Conservation (phyloP, 495 filamentous ascomycete species). For the Penicillium mononematosum region DNA sequence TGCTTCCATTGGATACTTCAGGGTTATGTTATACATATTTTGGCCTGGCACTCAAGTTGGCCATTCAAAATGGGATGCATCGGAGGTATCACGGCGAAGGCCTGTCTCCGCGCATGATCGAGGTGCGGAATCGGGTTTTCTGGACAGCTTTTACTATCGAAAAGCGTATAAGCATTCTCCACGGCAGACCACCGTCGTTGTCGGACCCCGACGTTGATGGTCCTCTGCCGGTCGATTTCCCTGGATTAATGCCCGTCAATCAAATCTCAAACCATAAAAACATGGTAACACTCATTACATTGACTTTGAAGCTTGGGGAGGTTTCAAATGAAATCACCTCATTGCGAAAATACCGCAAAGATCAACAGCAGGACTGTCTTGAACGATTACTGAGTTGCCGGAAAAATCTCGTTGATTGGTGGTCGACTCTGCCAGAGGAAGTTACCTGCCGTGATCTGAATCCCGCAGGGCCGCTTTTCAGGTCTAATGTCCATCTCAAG, state of each 20-base stretch:
- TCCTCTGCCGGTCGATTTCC: constrained; percentile 46
- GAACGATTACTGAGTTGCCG: constrained; percentile 43
- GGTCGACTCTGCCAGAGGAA: constrained; percentile 48
- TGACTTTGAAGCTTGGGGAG: constrained; percentile 47
- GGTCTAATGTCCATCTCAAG: constrained; percentile 51
- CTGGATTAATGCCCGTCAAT: constrained; percentile 34
- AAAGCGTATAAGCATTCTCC: constrained; percentile 47
- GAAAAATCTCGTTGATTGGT: constrained; percentile 49
- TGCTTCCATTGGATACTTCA: constrained; percentile 50
- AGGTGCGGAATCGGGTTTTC: constrained; percentile 51
- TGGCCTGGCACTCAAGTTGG: constrained; percentile 49
- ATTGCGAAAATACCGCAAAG: constrained; percentile 40
- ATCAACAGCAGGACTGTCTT: constrained; percentile 46
- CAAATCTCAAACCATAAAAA: constrained; percentile 47
- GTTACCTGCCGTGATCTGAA: constrained; percentile 43
- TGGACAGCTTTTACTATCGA: constrained; percentile 55
- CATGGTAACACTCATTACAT: constrained; percentile 45
- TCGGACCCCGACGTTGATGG: constrained; percentile 48
- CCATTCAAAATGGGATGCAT: constrained; percentile 57
- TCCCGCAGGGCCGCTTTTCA: constrained; percentile 40
- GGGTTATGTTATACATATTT: constrained; percentile 54
- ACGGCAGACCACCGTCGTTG: constrained; percentile 48
- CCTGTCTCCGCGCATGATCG: constrained; percentile 41
- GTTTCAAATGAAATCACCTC: constrained; percentile 45
- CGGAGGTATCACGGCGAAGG: constrained; percentile 48